Evolutionary conservation across 2,329 filamentous ascomycete species (phyloP).

Genomic region (Xylaria sp.): DNA sequence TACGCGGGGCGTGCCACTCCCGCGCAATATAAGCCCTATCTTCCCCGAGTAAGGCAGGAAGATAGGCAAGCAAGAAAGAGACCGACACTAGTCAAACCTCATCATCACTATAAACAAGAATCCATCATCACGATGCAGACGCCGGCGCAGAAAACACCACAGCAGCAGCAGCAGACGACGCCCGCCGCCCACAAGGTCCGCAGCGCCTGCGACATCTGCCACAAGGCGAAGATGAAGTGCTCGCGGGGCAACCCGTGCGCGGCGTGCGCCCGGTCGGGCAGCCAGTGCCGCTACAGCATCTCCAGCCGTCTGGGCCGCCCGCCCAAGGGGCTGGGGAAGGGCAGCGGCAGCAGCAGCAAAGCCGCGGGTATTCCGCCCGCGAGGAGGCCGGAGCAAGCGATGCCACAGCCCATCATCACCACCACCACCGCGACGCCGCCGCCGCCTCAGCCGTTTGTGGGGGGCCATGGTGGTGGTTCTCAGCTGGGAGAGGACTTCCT

Average conservation of each 20-base stretch:
- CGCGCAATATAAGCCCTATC: too few relatives aligned
- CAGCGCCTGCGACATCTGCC: slow-evolving; percentile 1
- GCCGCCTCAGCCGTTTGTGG: not conserved
- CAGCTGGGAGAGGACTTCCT: not conserved
- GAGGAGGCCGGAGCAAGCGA: not conserved
- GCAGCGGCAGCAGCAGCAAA: not conserved
- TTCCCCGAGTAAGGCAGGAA: too few relatives aligned
- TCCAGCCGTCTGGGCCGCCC: slow-evolving; percentile 4
- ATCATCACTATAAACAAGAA: too few relatives aligned
- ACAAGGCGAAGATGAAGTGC: slow-evolving; percentile 4
- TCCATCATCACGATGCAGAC: not conserved
- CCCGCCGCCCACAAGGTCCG: slow-evolving; percentile 3
- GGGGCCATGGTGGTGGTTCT: not conserved
- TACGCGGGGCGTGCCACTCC: too few relatives aligned
- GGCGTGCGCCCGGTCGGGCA: not conserved
- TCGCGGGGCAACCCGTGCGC: slow-evolving; percentile 2
- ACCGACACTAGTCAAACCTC: too few relatives aligned
- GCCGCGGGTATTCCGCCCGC: too few relatives aligned
- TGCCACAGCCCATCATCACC: too few relatives aligned
- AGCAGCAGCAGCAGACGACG: too few relatives aligned
- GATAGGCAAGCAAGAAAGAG: too few relatives aligned
- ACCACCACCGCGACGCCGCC: not conserved
- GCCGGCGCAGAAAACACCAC: not conserved
- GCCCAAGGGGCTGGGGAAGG: not conserved
- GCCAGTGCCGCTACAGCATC: slow-evolving; percentile 3